Base-by-base conservation (phyloP, 1,284 basidiomycete species). In the Papiliotrema laurentii region DNA sequence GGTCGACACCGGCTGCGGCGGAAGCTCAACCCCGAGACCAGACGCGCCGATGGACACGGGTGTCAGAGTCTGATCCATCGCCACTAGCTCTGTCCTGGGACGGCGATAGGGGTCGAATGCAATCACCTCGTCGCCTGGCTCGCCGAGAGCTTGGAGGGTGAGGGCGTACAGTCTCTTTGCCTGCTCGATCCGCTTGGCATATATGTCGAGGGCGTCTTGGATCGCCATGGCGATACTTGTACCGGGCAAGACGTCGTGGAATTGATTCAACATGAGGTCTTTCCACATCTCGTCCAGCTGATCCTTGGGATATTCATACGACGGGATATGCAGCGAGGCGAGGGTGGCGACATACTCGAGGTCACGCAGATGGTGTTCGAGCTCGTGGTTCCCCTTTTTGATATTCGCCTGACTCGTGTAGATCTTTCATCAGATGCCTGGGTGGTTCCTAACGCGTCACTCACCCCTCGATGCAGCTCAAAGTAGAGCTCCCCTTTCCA, bases 311-410 rank as follows among this genome's bases (percentile, higher is more conserved):
- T 89, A 93, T n/a, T 78, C 70, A 21, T 74, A 73, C 24, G 76
- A 73, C 49, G 77, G 78, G 19, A 24, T 35, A 66, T 78, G 78
- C 41, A 92, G 64, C 1, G 86, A 89, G 0, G 91, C 89, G 11
- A 94, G 69, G 0, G 91, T 92, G 4, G 86, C 79, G 21, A 87
- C 66, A 60, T 84, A 83, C 83, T 97, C 93, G 22, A 52, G 21
- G 61, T 94, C 89, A 31, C 87, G 81, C 51, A 97, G 74, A 27
- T 93, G 73, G 43, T 91, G 85, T 73, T 96, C 93, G 18, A 86
- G 84, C 64, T 92, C 87, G 38, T 92, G 79, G 68, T 96, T 96
- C 14, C 89, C 88, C 69, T 85, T 87, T 79, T 97, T 97, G 76
- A 93, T 94, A 3, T 85, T 86, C 81, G 83, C 83, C 73, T 88